Conservation (phyloP, 805 yeast species). For the Lipomyces mesembrius region DNA sequence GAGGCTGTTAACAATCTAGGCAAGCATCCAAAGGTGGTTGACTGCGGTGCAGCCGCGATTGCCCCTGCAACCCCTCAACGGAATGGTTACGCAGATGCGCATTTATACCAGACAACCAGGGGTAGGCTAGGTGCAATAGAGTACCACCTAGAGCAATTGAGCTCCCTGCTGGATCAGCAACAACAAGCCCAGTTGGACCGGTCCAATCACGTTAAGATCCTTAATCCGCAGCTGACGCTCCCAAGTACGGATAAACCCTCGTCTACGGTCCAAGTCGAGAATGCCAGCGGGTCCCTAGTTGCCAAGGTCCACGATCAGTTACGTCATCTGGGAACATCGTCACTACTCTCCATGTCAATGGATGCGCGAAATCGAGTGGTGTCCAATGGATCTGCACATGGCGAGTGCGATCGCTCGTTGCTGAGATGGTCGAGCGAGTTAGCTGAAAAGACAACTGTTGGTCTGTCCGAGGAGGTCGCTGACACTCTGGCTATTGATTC, state of each 20-base stretch:
- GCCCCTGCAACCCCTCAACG: not conserved
- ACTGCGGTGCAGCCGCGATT: not conserved
- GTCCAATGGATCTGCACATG: conserved; percentile 1
- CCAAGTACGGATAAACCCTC: not conserved
- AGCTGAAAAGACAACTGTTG: conserved; percentile 22
- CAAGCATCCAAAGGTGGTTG: not conserved
- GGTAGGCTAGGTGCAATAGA: conserved; percentile 19
- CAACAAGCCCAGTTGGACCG: not conserved
- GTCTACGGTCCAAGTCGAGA: not conserved
- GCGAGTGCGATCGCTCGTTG: conserved; percentile 1
- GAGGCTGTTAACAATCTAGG: not conserved
- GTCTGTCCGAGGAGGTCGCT: conserved; percentile 33
- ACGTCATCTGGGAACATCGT: conserved; percentile 5
- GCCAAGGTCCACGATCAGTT: conserved; percentile 22
- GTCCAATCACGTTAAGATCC: not conserved
- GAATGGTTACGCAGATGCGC: not conserved
- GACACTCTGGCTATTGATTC: conserved; percentile 29
- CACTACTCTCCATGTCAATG: conserved; percentile 6
- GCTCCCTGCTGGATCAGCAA: conserved; percentile 21
- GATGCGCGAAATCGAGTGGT: not conserved
- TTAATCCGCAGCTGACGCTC: not conserved
- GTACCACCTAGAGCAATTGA: conserved; percentile 27
- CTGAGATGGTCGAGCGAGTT: conserved; percentile 26
- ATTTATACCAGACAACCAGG: not conserved
- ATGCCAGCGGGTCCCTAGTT: conserved; percentile 7